A percentile compares a stretch with the other conserved stretches of the same genome.
Evolutionary conservation across 1,284 basidiomycete species (phyloP).

Genomic region (Peniophora sp.): DNA sequence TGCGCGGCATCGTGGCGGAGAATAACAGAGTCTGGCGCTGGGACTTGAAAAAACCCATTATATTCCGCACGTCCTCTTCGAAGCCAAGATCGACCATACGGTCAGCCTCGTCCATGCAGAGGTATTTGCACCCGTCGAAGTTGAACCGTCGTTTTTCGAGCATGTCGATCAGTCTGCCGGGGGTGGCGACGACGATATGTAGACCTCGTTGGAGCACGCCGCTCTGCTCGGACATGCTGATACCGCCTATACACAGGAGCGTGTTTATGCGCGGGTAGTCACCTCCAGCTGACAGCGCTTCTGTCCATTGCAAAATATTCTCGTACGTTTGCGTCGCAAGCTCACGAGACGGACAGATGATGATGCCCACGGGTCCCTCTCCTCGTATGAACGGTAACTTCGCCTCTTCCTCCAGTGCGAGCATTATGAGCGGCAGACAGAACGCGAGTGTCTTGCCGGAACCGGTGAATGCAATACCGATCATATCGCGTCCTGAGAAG

Average conservation of each 20-base stretch:
- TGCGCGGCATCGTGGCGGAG: slow-evolving; percentile 98
- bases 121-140: slow-evolving; percentile 87
- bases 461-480: slow-evolving; percentile 81
- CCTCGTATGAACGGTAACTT: slow-evolving; percentile 86
- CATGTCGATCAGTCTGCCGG: slow-evolving; percentile 95
- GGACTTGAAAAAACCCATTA: slow-evolving; percentile 98
- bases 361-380: slow-evolving; percentile 92
- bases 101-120: slow-evolving; percentile 99
- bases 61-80: slow-evolving; percentile 96
- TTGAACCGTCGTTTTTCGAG: slow-evolving; percentile 90
- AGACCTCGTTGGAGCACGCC: slow-evolving; percentile 86
- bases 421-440: slow-evolving; percentile 91
- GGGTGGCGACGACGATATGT: slow-evolving; percentile 96
- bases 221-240: slow-evolving; percentile 94
- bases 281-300: slow-evolving; percentile 70
- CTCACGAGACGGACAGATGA: slow-evolving; percentile 94
- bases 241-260: slow-evolving; percentile 94
- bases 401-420: slow-evolving; percentile 87
- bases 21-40: slow-evolving; percentile 97
- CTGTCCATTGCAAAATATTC: slow-evolving; percentile 83
- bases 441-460: slow-evolving; percentile 79
- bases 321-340: slow-evolving; percentile 95
- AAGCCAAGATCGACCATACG: slow-evolving; percentile 99
- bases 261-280: slow-evolving; percentile 82
- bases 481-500: slow-evolving; percentile 89